phyloP scores from a whole-genome alignment of 169 alveolate species.

The Cryptosporidium sp. region DNA sequence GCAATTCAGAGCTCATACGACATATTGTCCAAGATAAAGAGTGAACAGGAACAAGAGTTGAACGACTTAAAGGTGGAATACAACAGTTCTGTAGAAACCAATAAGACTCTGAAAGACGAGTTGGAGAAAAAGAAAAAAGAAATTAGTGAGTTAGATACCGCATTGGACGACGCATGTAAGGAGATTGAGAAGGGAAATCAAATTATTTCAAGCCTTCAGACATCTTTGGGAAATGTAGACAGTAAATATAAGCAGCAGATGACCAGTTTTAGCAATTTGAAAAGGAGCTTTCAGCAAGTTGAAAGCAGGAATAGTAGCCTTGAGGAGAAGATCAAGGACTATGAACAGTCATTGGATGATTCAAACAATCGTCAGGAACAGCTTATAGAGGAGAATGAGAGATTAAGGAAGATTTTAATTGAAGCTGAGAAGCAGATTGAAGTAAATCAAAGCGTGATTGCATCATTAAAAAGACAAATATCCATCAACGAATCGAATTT shows the following conservation, averaged over 20 bases:
- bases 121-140: conserved; percentile 43
- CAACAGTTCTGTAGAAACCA: conserved; percentile 6
- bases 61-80: conserved; percentile 37
- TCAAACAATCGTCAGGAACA: conserved; percentile 53
- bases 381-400: conserved; percentile 52
- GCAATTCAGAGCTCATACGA: conserved; percentile 14
- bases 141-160: conserved; percentile 34
- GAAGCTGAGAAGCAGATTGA: conserved; percentile 73
- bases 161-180: conserved; percentile 65
- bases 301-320: conserved; percentile 13
- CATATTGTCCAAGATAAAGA: conserved; percentile 8
- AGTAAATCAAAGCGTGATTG: conserved; percentile 44
- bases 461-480: conserved; percentile 48
- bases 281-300: conserved; percentile 48
- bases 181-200: conserved; percentile 71
- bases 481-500: conserved; percentile 35
- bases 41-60: conserved; percentile 34
- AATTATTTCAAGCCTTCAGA: conserved; percentile 63
- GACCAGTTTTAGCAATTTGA: conserved; percentile 31
- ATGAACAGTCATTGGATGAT: conserved; percentile 53
- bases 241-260: conserved; percentile 62
- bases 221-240: conserved; percentile 48
- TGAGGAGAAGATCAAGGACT: conserved; percentile 34
- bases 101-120: conserved; percentile 17
- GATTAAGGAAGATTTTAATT: conserved; percentile 48